Conservation (phyloP, 108 stramenopile species). For the Chaetoceros muelleri region DNA sequence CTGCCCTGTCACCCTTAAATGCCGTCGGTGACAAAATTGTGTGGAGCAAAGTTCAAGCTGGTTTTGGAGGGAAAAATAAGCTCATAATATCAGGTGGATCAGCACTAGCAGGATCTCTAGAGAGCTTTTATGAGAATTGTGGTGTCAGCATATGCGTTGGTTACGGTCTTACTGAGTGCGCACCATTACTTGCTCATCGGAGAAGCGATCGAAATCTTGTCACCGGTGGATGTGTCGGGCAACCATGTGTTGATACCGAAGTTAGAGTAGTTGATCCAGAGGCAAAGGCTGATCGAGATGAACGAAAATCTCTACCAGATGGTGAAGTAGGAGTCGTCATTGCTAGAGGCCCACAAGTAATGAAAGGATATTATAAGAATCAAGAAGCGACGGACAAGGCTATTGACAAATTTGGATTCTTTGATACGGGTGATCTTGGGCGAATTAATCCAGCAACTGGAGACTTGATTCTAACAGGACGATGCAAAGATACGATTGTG, state of each 20-base stretch:
- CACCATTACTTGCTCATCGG: constrained; percentile 66
- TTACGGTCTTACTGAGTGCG: constrained; percentile 88
- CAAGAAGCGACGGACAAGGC: constrained; percentile 63
- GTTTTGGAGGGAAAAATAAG: constrained; percentile 82
- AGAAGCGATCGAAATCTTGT: constrained; percentile 58
- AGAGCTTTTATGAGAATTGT: constrained; percentile 81
- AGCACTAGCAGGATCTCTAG: constrained; percentile 77
- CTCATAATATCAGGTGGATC: constrained; percentile 83
- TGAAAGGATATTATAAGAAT: constrained; percentile 88
- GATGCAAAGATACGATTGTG: constrained; percentile 89
- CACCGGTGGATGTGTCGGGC: constrained; percentile 73
- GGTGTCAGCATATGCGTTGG: constrained; percentile 78
- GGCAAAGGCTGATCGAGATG: constrained; percentile 15
- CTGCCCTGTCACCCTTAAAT: constrained; percentile 51
- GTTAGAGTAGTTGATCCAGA: constrained; percentile 72
- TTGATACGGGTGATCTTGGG: constrained; percentile 89
- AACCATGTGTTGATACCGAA: constrained; percentile 61
- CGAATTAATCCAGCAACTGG: constrained; percentile 79
- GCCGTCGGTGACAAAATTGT: constrained; percentile 85
- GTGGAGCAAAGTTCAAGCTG: constrained; percentile 84
- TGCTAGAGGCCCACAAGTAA: constrained; percentile 79
- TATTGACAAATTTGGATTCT: constrained; percentile 75
- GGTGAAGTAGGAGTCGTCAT: constrained; percentile 62
- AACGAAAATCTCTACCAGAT: constrained; percentile 41
- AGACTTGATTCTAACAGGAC: constrained; percentile 80